Evolutionary conservation across 2,329 filamentous ascomycete species (phyloP).

Genomic region (Didymella sp.): DNA sequence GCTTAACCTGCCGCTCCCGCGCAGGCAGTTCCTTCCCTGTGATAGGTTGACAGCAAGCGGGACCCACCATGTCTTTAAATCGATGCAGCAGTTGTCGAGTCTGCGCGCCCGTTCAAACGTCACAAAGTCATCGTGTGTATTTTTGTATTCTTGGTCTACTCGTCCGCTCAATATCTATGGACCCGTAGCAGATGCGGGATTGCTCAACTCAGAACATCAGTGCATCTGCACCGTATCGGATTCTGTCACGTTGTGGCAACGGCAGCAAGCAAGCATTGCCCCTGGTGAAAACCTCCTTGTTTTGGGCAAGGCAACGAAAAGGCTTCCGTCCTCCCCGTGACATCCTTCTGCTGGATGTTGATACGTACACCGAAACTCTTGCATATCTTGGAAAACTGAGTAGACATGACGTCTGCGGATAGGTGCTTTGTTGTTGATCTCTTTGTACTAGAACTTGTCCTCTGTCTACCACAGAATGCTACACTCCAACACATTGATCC

Average conservation of each 20-base stretch:
- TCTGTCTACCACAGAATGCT: not conserved
- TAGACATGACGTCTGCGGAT: not conserved
- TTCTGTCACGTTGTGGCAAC: constrained; percentile 14
- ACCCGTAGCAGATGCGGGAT: not conserved
- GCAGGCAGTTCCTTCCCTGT: constrained; percentile 3
- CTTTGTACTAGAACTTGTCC: not conserved
- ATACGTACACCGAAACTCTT: not conserved
- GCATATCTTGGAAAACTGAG: not conserved
- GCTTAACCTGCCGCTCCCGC: constrained; percentile 17
- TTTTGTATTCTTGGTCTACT: not conserved
- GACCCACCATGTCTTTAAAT: constrained; percentile 11
- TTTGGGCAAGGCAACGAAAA: not conserved
- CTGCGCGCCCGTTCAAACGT: not conserved
- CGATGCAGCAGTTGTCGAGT: not conserved
- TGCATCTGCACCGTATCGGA: constrained; percentile 4
- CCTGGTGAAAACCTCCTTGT: constrained; percentile 11
- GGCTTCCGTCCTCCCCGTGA: not conserved
- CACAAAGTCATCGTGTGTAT: not conserved
- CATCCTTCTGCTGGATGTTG: not conserved
- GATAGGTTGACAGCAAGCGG: constrained; percentile 9
- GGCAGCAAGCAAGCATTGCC: constrained; percentile 11
- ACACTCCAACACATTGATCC: not conserved
- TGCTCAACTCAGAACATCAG: not conserved
- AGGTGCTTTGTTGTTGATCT: not conserved
- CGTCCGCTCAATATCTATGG: not conserved